Percentiles rank a stretch among this genome's conserved stretches.
Evolutionary conservation across 2,329 filamentous ascomycete species (phyloP).

Genomic region (Aureobasidium sp.): DNA sequence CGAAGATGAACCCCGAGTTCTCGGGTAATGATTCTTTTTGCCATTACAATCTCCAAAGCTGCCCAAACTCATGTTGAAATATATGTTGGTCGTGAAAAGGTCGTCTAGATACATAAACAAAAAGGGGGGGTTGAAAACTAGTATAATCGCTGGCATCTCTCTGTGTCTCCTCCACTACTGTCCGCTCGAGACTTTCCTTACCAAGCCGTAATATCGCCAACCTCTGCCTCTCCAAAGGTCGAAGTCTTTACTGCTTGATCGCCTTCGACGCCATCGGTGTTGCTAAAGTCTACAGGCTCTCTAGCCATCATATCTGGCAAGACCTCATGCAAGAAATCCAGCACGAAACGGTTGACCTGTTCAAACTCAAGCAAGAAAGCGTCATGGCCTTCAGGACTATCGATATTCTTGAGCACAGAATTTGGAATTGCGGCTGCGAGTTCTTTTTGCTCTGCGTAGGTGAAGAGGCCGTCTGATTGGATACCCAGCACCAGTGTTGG

Average conservation of each 20-base stretch:
- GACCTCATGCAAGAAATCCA: constrained; percentile 74
- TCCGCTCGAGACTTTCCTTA: constrained; percentile 36
- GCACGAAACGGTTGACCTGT: constrained; percentile 84
- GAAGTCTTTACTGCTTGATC: constrained; percentile 72
- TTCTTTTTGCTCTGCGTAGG: constrained; percentile 93
- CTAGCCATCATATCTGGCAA: constrained; percentile 80
- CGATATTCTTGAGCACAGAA: constrained; percentile 74
- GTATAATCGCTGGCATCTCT: not conserved
- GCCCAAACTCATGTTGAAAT: constrained; percentile 2
- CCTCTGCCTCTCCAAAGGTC: constrained; percentile 91
- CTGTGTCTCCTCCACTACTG: not conserved
- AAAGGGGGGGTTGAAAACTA: not conserved
- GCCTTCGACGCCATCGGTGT: constrained; percentile 30
- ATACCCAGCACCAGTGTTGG: constrained; percentile 89
- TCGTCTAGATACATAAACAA: constrained; percentile 1
- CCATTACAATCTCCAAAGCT: not conserved
- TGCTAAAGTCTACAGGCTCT: constrained; percentile 34
- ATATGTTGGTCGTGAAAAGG: constrained; percentile 1
- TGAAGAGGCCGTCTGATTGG: constrained; percentile 91
- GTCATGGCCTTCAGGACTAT: constrained; percentile 92
- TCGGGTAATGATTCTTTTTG: not conserved
- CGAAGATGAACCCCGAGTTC: not conserved
- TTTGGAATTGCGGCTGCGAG: constrained; percentile 74
- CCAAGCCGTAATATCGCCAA: constrained; percentile 94
- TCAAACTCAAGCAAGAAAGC: constrained; percentile 95